Percentiles rank a stretch among this genome's conserved stretches.
These are phyloP conservation scores for Phytophthora gonapodyides DNA, from an alignment of 352 stramenopile species.

Conservation along the genomic window DNA sequence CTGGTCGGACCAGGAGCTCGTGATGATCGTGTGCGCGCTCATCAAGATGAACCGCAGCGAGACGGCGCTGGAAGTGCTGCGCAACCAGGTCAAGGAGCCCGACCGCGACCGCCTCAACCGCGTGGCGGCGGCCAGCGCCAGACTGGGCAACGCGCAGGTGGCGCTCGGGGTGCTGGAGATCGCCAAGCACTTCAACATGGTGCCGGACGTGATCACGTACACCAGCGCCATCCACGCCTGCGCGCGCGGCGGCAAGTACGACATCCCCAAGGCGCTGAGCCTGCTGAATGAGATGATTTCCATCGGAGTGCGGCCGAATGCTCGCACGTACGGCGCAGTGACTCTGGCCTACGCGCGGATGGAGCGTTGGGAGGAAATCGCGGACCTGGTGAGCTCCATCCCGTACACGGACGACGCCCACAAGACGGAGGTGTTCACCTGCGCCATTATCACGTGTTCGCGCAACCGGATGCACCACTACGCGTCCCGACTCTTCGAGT, in stretches of 20 bases:
- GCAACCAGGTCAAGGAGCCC: constrained; percentile 63
- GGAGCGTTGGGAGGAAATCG: constrained; percentile 71
- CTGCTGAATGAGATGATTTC: constrained; percentile 82
- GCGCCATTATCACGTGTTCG: constrained; percentile 78
- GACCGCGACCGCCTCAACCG: constrained; percentile 64
- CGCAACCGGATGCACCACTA: constrained; percentile 70
- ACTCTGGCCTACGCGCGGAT: constrained; percentile 74
- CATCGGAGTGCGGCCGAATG: constrained; percentile 58
- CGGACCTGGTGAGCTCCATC: constrained; percentile 63
- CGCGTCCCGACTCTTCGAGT: constrained; percentile 61
- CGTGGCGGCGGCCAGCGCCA: constrained; percentile 66
- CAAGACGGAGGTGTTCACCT: constrained; percentile 71
- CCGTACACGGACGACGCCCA: constrained; percentile 55
- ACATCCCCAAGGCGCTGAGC: constrained; percentile 60
- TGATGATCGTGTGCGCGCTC: constrained; percentile 72
- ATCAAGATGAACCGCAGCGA: constrained; percentile 77
- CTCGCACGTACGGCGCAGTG: constrained; percentile 73
- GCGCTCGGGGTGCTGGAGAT: constrained; percentile 77
- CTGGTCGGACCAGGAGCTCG: constrained; percentile 76
- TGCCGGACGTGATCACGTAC: constrained; percentile 75
- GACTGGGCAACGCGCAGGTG: constrained; percentile 66
- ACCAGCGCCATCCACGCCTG: constrained; percentile 84
- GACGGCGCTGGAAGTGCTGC: constrained; percentile 59
- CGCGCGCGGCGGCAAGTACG: constrained; percentile 51
- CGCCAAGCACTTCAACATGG: constrained; percentile 63